Evolutionary conservation across 129 eudicot species (phyloP).

Genomic region (Rutidosis leptorrhynchoides): DNA sequence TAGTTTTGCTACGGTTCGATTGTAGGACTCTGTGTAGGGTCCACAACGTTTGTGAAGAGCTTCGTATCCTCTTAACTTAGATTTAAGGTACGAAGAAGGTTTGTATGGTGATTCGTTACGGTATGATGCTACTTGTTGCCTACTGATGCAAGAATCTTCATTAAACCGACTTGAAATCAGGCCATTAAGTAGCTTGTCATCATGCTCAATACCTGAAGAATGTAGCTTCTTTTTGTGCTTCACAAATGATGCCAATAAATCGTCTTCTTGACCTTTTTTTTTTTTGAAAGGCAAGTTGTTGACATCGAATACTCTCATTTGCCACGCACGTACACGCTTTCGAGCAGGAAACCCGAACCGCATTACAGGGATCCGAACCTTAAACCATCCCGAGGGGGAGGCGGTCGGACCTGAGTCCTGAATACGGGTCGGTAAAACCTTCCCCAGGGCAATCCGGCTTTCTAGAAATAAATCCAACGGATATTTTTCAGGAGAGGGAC

Average conservation of each 20-base stretch:
- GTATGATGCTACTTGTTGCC: conserved; percentile 41
- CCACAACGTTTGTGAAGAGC: conserved; percentile 58
- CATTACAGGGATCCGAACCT: too few relatives aligned
- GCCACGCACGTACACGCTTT: too few relatives aligned
- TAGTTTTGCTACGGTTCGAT: conserved; percentile 32
- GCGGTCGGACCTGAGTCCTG: too few relatives aligned
- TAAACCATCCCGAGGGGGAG: too few relatives aligned
- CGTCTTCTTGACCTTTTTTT: conserved; percentile 40
- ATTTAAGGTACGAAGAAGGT: conserved; percentile 47
- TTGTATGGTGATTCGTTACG: conserved; percentile 38
- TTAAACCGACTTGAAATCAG: conserved; percentile 45
- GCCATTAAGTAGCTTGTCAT: conserved; percentile 43
- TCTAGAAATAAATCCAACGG: too few relatives aligned
- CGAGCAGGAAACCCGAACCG: too few relatives aligned
- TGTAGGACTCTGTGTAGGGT: conserved; percentile 54
- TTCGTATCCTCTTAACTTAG: conserved; percentile 50
- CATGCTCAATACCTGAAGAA: conserved; percentile 29
- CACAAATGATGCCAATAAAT: conserved; percentile 24
- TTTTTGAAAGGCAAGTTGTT: too few relatives aligned
- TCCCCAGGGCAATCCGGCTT: too few relatives aligned
- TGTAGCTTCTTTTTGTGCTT: conserved; percentile 34
- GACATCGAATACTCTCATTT: too few relatives aligned
- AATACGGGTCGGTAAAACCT: too few relatives aligned
- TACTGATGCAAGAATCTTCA: conserved; percentile 49
- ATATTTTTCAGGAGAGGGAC: too few relatives aligned